phyloP scores from a whole-genome alignment of 441 rosid species.

The Pelargonium myrrhifolium region DNA sequence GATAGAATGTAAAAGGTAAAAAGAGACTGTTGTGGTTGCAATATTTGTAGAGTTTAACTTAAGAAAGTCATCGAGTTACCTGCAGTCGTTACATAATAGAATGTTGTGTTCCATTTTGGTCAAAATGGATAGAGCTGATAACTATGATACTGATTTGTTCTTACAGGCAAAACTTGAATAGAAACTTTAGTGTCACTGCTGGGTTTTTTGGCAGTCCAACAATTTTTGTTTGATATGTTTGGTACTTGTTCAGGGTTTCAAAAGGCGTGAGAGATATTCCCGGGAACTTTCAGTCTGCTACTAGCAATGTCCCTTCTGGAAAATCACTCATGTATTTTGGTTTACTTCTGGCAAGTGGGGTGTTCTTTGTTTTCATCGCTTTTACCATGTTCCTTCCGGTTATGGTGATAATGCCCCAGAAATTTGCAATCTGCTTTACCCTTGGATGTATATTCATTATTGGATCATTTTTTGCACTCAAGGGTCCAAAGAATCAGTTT shows the following conservation, averaged over 20 bases:
- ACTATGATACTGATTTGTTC: conserved; percentile 3
- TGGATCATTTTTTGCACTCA: conserved; percentile 63
- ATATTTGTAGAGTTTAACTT: background rate
- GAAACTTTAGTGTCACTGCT: background rate
- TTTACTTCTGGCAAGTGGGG: conserved; percentile 55
- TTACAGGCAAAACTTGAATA: background rate
- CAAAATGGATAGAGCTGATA: background rate
- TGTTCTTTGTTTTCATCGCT: conserved; percentile 59
- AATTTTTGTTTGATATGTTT: conserved; percentile 8
- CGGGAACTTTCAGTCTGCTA: conserved; percentile 57
- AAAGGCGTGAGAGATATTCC: conserved; percentile 71
- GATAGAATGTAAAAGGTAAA: too few species aligned
- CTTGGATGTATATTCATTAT: conserved; percentile 65
- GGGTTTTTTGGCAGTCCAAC: background rate
- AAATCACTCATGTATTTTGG: conserved; percentile 63
- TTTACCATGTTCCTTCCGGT: conserved; percentile 75
- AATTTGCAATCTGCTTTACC: conserved; percentile 66
- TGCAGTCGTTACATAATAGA: too few species aligned
- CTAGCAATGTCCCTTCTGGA: conserved; percentile 63
- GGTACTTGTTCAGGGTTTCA: conserved; percentile 40
- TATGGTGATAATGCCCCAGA: conserved; percentile 78
- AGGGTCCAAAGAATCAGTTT: conserved; percentile 57
- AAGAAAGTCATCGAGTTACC: background rate
- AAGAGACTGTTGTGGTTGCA: too few species aligned
- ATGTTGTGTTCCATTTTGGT: too few species aligned